Percentiles rank a stretch among this genome's conserved stretches.
Evolutionary conservation across 2,329 filamentous ascomycete genomes (phyloP).

Genomic region (Penicillium sp.): DNA sequence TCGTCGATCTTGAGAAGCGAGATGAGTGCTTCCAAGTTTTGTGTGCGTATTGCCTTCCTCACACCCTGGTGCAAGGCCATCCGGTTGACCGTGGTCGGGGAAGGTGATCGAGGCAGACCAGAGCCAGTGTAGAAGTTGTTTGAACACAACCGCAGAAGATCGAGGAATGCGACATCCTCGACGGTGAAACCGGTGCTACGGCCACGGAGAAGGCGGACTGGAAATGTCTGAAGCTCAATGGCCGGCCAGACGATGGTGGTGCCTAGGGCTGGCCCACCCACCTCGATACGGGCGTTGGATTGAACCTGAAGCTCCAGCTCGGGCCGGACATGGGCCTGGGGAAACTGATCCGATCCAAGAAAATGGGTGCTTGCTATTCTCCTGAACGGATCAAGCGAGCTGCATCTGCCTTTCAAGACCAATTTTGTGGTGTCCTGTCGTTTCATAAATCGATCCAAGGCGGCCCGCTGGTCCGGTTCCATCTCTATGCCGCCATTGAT

Average conservation of each 20-base stretch:
- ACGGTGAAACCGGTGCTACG: slow-evolving; percentile 33
- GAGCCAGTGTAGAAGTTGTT: slow-evolving; percentile 8
- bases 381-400: neutral
- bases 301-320: slow-evolving; percentile 28
- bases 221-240: slow-evolving; percentile 27
- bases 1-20: slow-evolving; percentile 46
- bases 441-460: slow-evolving; percentile 26
- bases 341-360: neutral
- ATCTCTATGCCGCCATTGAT: slow-evolving; percentile 30
- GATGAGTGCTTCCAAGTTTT: slow-evolving; percentile 36
- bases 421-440: slow-evolving; percentile 16
- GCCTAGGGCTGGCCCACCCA: slow-evolving; percentile 17
- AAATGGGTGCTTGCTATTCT: neutral
- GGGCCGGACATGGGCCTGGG: slow-evolving; percentile 6
- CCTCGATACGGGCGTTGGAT: slow-evolving; percentile 23
- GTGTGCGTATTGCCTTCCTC: slow-evolving; percentile 40
- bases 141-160: slow-evolving; percentile 40
- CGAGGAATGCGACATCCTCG: slow-evolving; percentile 37
- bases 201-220: slow-evolving; percentile 36
- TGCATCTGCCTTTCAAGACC: slow-evolving; percentile 23
- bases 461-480: slow-evolving; percentile 18
- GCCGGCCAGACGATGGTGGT: slow-evolving; percentile 23
- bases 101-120: neutral
- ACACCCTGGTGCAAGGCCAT: slow-evolving; percentile 45
- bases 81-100: slow-evolving; percentile 30